These are phyloP conservation scores for Eucalyptus erythrocorys DNA, from an alignment of 345 rosid species.

Conservation along the genomic window DNA sequence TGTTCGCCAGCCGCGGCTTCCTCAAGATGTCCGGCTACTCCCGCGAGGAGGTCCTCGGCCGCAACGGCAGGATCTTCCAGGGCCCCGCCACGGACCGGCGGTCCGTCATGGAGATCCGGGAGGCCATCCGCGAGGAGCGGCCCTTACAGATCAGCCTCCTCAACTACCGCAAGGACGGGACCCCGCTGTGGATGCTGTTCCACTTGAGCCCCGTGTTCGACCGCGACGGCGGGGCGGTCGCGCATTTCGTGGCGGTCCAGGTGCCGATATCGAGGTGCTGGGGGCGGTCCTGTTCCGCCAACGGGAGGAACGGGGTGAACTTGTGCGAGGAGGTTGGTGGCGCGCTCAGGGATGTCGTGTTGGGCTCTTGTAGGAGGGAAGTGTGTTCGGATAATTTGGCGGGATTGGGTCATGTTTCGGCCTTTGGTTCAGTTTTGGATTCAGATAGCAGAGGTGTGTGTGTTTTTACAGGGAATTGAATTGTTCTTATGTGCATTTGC, in stretches of 20 bases:
- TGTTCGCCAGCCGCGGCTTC: constrained; percentile 73
- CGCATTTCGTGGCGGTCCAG: constrained; percentile 80
- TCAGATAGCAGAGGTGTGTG: constrained; percentile 32
- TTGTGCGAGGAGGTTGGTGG: constrained; percentile 6
- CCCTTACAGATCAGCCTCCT: constrained; percentile 38
- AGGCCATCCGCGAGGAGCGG: constrained; percentile 77
- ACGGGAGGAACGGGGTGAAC: constrained; percentile 14
- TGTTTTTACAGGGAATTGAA: neutral
- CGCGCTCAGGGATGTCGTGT: constrained; percentile 12
- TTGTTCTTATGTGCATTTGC: neutral
- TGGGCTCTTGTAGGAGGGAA: constrained; percentile 80
- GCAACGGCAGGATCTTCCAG: constrained; percentile 71
- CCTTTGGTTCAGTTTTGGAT: constrained; percentile 12
- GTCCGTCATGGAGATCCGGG: constrained; percentile 71
- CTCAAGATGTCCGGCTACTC: constrained; percentile 68
- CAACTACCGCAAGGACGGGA: constrained; percentile 84
- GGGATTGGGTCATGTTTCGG: constrained; percentile 24
- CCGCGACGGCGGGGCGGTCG: constrained; percentile 44
- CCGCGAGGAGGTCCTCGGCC: constrained; percentile 57
- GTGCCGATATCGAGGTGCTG: constrained; percentile 37
- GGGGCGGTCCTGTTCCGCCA: neutral
- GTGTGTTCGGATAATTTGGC: constrained; percentile 42
- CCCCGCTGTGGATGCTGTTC: constrained; percentile 90
- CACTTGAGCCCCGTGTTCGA: constrained; percentile 63
- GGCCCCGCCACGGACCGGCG: constrained; percentile 67